Conservation (phyloP, 352 stramenopile genomes). For the Peronospora tabacina region DNA sequence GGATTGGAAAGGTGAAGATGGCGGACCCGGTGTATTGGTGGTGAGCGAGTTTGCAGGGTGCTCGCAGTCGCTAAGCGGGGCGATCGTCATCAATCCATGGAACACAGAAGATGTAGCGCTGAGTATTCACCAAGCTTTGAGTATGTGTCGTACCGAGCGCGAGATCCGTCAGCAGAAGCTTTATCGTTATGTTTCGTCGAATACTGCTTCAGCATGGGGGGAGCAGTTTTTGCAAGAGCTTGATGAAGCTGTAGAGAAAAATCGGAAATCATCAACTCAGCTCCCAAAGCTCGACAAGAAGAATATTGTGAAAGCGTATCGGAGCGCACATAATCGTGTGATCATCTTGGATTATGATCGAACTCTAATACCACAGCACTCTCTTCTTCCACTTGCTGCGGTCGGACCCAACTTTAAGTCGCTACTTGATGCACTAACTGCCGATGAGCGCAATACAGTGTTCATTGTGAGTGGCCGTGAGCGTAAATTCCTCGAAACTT, state of each 20-base stretch:
- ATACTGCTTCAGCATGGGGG: slow-evolving; percentile 80
- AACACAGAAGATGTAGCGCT: slow-evolving; percentile 81
- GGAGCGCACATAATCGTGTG: slow-evolving; percentile 60
- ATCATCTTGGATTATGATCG: slow-evolving; percentile 88
- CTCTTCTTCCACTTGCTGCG: slow-evolving; percentile 66
- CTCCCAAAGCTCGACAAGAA: slow-evolving; percentile 55
- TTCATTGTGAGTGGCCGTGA: slow-evolving; percentile 74
- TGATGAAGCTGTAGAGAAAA: slow-evolving; percentile 48
- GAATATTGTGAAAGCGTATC: slow-evolving; percentile 58
- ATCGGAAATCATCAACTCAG: slow-evolving; percentile 39
- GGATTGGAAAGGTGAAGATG: slow-evolving; percentile 73
- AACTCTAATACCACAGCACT: slow-evolving; percentile 71
- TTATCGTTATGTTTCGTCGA: slow-evolving; percentile 82
- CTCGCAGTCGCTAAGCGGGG: slow-evolving; percentile 80
- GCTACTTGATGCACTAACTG: slow-evolving; percentile 57
- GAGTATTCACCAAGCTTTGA: slow-evolving; percentile 77
- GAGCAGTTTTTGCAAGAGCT: slow-evolving; percentile 77
- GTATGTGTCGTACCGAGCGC: slow-evolving; percentile 73
- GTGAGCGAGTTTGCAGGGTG: slow-evolving; percentile 86
- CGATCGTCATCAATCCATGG: slow-evolving; percentile 84
- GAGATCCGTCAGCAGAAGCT: slow-evolving; percentile 87
- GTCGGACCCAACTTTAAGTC: slow-evolving; percentile 73
- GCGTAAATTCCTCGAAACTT: slow-evolving; percentile 86
- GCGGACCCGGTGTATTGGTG: slow-evolving; percentile 76
- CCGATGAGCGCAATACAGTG: slow-evolving; percentile 62